Conservation (phyloP, 1,139 yeast species). For the Geotrichum carabidarum region DNA sequence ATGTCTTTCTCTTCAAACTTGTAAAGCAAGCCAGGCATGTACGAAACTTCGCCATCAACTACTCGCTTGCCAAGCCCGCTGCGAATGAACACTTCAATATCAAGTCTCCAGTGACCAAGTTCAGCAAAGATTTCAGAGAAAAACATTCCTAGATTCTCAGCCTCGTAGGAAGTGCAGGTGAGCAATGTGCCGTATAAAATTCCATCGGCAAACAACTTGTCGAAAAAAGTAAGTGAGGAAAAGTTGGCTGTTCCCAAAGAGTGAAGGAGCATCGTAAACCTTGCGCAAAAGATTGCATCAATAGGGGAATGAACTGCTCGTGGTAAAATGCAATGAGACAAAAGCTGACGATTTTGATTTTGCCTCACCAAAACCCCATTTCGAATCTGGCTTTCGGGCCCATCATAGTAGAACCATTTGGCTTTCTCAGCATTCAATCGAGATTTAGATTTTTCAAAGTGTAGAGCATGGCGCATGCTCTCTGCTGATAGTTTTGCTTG, state of each 20-base stretch:
- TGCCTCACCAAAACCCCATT: conserved; percentile 31
- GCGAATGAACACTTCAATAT: conserved; percentile 30
- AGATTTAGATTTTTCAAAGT: conserved; percentile 33
- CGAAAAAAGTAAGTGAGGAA: conserved; percentile 44
- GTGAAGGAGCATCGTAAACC: conserved; percentile 54
- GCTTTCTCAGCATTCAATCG: conserved; percentile 36
- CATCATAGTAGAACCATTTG: conserved; percentile 34
- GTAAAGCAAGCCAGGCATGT: conserved; percentile 30
- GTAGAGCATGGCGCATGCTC: conserved; percentile 35
- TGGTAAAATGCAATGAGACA: conserved; percentile 69
- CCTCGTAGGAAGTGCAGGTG: conserved; percentile 69
- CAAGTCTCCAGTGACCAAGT: conserved; percentile 44
- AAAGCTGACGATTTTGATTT: conserved; percentile 39
- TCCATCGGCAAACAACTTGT: conserved; percentile 47
- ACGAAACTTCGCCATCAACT: conserved; percentile 24
- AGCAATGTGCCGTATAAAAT: conserved; percentile 57
- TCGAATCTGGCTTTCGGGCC: conserved; percentile 22
- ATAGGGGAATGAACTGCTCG: conserved; percentile 73
- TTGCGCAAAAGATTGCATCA: conserved; percentile 72
- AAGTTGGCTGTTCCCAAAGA: conserved; percentile 43
- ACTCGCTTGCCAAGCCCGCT: conserved; percentile 33
- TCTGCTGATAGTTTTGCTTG: conserved; percentile 32
- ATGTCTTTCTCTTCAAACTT: conserved; percentile 24
- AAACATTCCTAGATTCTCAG: conserved; percentile 79
- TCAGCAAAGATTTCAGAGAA: conserved; percentile 51